Evolutionary conservation across 495 filamentous ascomycete species (phyloP).

Genomic region (Aspergillus steynii): DNA sequence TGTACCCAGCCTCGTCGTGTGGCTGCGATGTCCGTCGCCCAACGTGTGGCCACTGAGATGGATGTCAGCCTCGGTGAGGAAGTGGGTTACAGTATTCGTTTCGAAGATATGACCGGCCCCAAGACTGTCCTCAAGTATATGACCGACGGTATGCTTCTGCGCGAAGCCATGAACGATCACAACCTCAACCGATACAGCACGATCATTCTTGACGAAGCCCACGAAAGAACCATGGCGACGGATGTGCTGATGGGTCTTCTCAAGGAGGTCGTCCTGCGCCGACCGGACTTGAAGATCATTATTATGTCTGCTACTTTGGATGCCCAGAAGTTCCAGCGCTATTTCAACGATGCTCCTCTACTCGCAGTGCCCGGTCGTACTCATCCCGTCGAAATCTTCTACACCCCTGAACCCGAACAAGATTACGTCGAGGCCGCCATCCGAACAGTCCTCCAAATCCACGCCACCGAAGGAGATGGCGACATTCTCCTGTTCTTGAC

Average conservation of each 20-base stretch:
- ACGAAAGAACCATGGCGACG: slow-evolving; percentile 93
- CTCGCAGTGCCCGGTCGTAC: slow-evolving; percentile 95
- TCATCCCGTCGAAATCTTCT: slow-evolving; percentile 97
- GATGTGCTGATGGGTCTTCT: slow-evolving; percentile 95
- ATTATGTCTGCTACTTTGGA: slow-evolving; percentile 99
- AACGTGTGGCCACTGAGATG: slow-evolving; percentile 96
- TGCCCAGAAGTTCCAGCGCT: slow-evolving; percentile 96
- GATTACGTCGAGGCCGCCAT: slow-evolving; percentile 97
- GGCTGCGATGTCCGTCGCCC: slow-evolving; percentile 97
- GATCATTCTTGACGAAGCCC: slow-evolving; percentile 97
- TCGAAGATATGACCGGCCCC: slow-evolving; percentile 89
- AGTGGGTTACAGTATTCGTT: slow-evolving; percentile 98
- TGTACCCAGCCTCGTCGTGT: slow-evolving; percentile 98
- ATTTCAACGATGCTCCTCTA: slow-evolving; percentile 92
- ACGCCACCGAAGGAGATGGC: slow-evolving; percentile 86
- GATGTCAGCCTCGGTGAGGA: slow-evolving; percentile 93
- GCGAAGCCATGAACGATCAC: slow-evolving; percentile 98
- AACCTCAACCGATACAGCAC: slow-evolving; percentile 89
- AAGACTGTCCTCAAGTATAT: slow-evolving; percentile 98
- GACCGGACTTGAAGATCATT: slow-evolving; percentile 90
- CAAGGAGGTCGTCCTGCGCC: slow-evolving; percentile 76
- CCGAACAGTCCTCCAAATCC: slow-evolving; percentile 93
- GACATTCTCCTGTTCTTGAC: slow-evolving; percentile 97
- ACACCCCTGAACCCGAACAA: slow-evolving; percentile 92
- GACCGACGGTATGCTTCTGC: slow-evolving; percentile 98